These are phyloP conservation scores for Pelargonium australe DNA, from an alignment of 441 rosid species.

Conservation along the genomic window DNA sequence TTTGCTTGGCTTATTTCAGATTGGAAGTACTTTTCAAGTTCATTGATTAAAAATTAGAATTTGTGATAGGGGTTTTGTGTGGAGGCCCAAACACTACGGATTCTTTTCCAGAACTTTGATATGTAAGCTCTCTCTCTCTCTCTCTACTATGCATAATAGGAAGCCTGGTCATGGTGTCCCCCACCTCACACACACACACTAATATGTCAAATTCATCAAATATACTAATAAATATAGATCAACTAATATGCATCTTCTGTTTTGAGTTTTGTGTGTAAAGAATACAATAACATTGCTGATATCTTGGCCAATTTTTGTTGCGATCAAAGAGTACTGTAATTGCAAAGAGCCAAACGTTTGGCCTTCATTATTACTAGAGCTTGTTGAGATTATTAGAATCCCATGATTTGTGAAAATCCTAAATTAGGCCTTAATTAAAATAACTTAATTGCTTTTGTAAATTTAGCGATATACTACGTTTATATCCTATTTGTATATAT, in stretches of 20 bases:
- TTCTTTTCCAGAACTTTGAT: constrained; percentile 95
- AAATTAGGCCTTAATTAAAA: no score
- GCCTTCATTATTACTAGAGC: neutral
- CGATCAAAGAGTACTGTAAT: neutral
- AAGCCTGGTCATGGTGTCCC: no score
- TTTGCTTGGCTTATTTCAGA: constrained; percentile 11
- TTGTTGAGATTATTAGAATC: neutral
- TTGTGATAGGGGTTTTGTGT: constrained; percentile 86
- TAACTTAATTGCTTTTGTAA: no score
- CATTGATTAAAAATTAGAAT: constrained; percentile 21
- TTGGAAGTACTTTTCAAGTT: constrained; percentile 6
- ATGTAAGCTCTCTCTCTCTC: constrained; percentile 48
- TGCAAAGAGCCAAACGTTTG: neutral
- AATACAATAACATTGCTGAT: neutral
- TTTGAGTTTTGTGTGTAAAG: neutral
- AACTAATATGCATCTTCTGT: neutral
- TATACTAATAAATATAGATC: neutral
- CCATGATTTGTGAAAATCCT: no score
- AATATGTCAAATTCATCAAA: no score
- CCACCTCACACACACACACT: no score
- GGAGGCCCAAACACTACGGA: constrained; percentile 79
- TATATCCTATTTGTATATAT: no score
- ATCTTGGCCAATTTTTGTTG: neutral
- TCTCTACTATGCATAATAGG: neutral
- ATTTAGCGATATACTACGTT: no score